Base-by-base conservation (phyloP, 1,284 basidiomycete genomes). In the Pyrrhoderma noxium region DNA sequence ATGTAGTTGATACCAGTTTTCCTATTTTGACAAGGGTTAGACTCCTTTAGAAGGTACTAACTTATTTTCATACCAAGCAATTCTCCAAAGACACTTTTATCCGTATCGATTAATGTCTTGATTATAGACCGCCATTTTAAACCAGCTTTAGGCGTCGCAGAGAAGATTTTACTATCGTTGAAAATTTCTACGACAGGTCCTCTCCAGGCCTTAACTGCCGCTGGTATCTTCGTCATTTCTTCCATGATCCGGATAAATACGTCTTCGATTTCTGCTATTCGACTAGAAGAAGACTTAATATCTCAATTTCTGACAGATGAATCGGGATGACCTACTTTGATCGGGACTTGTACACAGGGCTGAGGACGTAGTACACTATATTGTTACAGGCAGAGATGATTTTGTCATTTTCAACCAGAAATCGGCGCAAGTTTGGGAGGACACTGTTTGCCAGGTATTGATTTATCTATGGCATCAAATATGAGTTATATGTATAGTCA, bases 141-240 rank as follows among this genome's bases (percentile, higher is more conserved):
- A 8, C 80, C 82, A 34, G 71, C 71, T 23, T 70, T 69, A 25
- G 78, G 72, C 51, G 70, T 74, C 54, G 78, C 83, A 59, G 84
- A 87, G 71, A 99, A 99, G 62, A 98, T 82, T 40, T 90, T 78
- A 56, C 78, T 80, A 64, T 99, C 95, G 59, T 81, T 83, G 58
- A 99, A 77, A 0, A 88, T 77, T 31, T 99, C 95, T 1, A 73
- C 69, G 8, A 98, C 82, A 1, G 83, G 79, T 0, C 79, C 70
- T 47, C 85, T 78, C 96, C 96, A 99, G 2, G 88, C 79, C 62
- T 92, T 95, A 56, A 88, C 70, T 0, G 90, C 82, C 1, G 79
- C 76, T 0, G 89, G 83, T 49, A 95, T 79, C 54, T 76, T 80
- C 2, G 87, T 77, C 75, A 98, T 82, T 64, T 92, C 89, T 44